phyloP scores from a whole-genome alignment of 2,329 filamentous ascomycete genomes.

The Torrubiella hemipterigena region DNA sequence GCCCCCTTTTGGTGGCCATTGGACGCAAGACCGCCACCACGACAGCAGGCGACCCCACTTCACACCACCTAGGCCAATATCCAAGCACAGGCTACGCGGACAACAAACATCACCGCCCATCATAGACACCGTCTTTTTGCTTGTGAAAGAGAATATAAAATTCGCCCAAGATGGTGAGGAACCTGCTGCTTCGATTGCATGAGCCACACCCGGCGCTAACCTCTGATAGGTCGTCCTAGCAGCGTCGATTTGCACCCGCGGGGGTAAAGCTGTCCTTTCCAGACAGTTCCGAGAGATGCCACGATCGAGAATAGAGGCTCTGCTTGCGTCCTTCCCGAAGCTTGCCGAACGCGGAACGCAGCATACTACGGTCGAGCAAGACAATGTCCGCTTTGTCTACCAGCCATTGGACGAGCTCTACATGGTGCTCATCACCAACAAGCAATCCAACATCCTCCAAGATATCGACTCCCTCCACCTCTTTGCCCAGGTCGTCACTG shows the following conservation, averaged over 20 bases:
- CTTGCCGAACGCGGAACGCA: conserved; percentile 91
- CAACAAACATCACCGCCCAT: conserved; percentile 10
- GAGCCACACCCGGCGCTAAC: too few species aligned
- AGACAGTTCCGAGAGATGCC: conserved; percentile 97
- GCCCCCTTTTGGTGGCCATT: conserved; percentile 1
- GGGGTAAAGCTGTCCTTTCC: conserved; percentile 95
- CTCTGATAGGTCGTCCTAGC: conserved; percentile 81
- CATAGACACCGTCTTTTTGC: too few species aligned
- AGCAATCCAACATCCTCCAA: conserved; percentile 97
- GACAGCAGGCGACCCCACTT: conserved; percentile 4
- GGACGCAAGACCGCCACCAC: not conserved
- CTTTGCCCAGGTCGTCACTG: conserved; percentile 93
- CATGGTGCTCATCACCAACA: conserved; percentile 99
- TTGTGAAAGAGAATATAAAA: too few species aligned
- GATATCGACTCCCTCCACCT: conserved; percentile 98
- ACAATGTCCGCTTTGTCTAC: conserved; percentile 99
- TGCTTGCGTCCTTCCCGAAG: conserved; percentile 95
- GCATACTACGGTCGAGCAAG: conserved; percentile 96
- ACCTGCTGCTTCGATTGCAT: too few species aligned
- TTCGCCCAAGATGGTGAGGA: conserved; percentile 26
- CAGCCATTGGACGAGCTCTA: conserved; percentile 98
- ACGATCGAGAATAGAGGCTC: conserved; percentile 87
- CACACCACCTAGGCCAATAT: conserved; percentile 9
- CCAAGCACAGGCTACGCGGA: too few species aligned
- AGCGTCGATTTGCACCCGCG: conserved; percentile 96